phyloP scores from a whole-genome alignment of 768 basidiomycete genomes.

The Kwoniella europaea region DNA sequence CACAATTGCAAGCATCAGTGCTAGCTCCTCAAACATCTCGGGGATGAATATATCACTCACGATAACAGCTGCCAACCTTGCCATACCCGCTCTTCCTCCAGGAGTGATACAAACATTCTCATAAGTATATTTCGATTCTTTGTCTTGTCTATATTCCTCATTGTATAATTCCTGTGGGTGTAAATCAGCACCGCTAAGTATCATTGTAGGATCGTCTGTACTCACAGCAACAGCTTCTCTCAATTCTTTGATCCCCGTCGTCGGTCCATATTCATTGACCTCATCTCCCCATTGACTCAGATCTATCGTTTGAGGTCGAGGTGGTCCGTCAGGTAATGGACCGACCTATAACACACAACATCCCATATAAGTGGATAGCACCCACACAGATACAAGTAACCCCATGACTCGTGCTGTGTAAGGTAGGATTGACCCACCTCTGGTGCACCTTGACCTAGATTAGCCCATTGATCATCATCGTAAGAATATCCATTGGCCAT shows the following conservation, averaged over 20 bases:
- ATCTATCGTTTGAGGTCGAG: slow-evolving; percentile 69
- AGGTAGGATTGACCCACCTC: no score
- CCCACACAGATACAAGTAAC: no score
- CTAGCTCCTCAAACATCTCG: no score
- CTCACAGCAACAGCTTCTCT: slow-evolving; percentile 79
- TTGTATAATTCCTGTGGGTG: slow-evolving; percentile 71
- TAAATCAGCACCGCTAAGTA: no score
- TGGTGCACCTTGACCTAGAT: slow-evolving; percentile 82
- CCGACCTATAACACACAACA: slow-evolving; percentile 32
- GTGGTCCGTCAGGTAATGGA: slow-evolving; percentile 77
- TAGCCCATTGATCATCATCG: slow-evolving; percentile 48
- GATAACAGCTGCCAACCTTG: slow-evolving; percentile 87
- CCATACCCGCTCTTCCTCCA: slow-evolving; percentile 86
- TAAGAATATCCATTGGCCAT: slow-evolving; percentile 79
- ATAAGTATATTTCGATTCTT: slow-evolving; percentile 80
- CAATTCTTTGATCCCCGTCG: slow-evolving; percentile 81
- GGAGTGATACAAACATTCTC: slow-evolving; percentile 88
- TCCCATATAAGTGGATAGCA: no score
- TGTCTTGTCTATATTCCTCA: slow-evolving; percentile 78
- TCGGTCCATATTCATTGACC: slow-evolving; percentile 80
- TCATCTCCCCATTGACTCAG: slow-evolving; percentile 63
- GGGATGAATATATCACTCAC: slow-evolving; percentile 14
- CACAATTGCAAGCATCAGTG: not conserved
- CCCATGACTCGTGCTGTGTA: no score
- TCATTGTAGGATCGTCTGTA: not conserved